A percentile compares a stretch with the other conserved stretches of the same genome.
Conservation (phyloP, 768 basidiomycete genomes). For the Kondoa malvinella region DNA sequence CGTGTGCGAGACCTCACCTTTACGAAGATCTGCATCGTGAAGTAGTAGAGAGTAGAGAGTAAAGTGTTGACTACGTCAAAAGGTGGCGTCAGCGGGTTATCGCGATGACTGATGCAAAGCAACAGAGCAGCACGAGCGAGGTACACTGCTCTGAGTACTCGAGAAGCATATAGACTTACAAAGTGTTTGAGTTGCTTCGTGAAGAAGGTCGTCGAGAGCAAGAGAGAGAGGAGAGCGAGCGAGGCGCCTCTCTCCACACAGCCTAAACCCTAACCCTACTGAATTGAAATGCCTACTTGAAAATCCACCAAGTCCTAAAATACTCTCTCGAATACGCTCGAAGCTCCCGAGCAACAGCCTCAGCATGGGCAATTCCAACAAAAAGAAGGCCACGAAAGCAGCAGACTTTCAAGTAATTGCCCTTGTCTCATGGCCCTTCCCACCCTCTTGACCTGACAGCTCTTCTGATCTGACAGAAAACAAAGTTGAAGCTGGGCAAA, state of each 20-base stretch:
- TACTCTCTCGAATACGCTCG: too few species aligned
- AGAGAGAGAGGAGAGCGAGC: too few species aligned
- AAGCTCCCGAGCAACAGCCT: too few species aligned
- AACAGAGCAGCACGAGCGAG: background rate
- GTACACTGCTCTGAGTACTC: background rate
- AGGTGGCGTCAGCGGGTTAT: background rate
- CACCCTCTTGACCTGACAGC: background rate
- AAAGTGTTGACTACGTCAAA: background rate
- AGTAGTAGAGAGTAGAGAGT: too few species aligned
- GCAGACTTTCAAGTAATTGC: background rate
- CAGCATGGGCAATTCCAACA: background rate
- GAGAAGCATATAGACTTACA: background rate
- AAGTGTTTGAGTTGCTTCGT: background rate
- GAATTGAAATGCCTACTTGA: too few species aligned
- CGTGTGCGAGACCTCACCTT: conserved; percentile 10
- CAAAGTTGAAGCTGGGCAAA: conserved; percentile 7
- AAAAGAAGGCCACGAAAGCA: conserved; percentile 4
- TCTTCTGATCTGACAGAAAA: background rate
- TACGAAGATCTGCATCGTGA: conserved; percentile 9
- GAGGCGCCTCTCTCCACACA: too few species aligned
- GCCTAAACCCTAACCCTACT: too few species aligned
- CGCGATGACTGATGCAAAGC: background rate
- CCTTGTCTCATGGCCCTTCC: background rate
- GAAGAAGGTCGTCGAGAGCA: too few species aligned
- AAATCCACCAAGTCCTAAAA: too few species aligned